Conservation (phyloP, 345 rosid genomes). For the Gossypium stocksii region DNA sequence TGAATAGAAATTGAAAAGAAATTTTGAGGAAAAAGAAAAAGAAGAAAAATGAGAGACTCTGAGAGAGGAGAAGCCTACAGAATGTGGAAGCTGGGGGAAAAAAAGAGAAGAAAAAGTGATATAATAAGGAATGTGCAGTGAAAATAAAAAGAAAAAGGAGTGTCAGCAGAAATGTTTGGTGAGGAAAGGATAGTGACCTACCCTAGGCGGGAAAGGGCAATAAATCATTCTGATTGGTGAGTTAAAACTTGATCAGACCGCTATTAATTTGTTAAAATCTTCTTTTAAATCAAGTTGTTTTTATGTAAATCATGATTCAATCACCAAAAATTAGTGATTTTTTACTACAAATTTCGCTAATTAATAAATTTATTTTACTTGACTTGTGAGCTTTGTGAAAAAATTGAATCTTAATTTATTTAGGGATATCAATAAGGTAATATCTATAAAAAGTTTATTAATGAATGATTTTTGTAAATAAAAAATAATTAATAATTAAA, state of each 20-base stretch:
- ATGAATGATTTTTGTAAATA: background rate
- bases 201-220: conserved; percentile 12
- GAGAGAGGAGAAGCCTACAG: conserved; percentile 1
- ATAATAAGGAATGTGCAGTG: conserved; percentile 3
- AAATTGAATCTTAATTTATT: background rate
- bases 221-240: conserved; percentile 8
- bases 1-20: conserved; percentile 1
- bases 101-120: background rate
- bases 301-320: background rate
- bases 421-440: too few relatives aligned
- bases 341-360: background rate
- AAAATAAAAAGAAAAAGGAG: background rate
- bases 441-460: background rate
- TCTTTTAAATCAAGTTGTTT: background rate
- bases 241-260: conserved; percentile 1
- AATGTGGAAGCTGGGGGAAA: background rate
- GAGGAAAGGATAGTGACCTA: background rate
- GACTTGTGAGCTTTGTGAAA: too few relatives aligned
- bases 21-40: background rate
- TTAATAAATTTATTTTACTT: background rate
- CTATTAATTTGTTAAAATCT: background rate
- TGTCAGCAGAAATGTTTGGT: background rate
- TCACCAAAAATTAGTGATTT: background rate
- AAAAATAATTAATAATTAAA: background rate
- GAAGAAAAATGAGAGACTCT: background rate